phyloP scores from a whole-genome alignment of 1,284 basidiomycete genomes.

The Moesziomyces antarcticus region DNA sequence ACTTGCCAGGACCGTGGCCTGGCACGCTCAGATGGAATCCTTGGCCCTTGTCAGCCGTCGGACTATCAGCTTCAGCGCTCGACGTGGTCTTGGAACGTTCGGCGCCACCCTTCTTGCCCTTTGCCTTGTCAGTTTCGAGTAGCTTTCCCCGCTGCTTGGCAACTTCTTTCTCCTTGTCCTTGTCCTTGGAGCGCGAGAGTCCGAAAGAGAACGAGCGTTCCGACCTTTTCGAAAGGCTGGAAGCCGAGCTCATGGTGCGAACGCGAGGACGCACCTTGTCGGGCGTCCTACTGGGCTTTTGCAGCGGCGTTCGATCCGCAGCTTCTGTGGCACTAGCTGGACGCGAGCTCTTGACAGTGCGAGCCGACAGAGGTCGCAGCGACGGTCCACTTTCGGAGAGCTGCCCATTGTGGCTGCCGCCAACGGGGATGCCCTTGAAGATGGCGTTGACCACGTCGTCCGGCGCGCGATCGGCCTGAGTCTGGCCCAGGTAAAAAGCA shows the following conservation, averaged over 20 bases:
- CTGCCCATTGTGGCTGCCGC: constrained; percentile 25
- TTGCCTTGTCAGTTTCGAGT: constrained; percentile 7
- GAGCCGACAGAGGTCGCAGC: constrained; percentile 6
- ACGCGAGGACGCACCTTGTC: constrained; percentile 12
- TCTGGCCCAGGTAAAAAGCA: constrained; percentile 23
- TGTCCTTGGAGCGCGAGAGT: constrained; percentile 20
- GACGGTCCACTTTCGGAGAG: constrained; percentile 12
- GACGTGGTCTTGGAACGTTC: constrained; percentile 12
- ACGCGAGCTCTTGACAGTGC: constrained; percentile 4
- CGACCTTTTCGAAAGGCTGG: constrained; percentile 35
- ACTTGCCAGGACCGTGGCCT: constrained; percentile 1
- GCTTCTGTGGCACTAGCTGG: constrained; percentile 5
- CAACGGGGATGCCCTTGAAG: constrained; percentile 46
- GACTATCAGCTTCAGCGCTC: constrained; percentile 9
- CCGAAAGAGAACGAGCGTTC: constrained; percentile 40
- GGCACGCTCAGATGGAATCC: constrained; percentile 20
- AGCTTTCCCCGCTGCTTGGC: constrained; percentile 7
- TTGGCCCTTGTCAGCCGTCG: constrained; percentile 3
- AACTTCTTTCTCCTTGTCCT: constrained; percentile 19
- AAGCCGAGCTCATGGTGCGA: constrained; percentile 28
- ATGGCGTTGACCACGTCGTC: constrained; percentile 54
- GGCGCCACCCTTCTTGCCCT: constrained; percentile 8
- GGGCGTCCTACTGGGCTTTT: constrained; percentile 14
- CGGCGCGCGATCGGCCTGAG: constrained; percentile 45
- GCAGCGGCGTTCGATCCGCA: background rate